phyloP scores from a whole-genome alignment of 1,284 basidiomycete genomes.

The Ganoderma lingzhi region DNA sequence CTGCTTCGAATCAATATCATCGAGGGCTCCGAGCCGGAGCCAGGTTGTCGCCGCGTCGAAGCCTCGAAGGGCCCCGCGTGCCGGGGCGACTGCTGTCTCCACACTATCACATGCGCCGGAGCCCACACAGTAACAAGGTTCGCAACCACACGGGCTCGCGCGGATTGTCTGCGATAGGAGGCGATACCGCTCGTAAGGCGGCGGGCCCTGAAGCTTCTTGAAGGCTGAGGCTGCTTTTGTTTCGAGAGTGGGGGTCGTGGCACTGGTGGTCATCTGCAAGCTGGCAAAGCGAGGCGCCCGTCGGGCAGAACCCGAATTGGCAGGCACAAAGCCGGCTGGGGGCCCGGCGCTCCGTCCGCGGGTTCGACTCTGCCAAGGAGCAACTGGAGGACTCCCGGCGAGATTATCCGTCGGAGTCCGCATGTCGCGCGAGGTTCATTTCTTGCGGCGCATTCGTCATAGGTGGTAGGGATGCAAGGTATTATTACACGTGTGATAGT shows the following conservation, averaged over 20 bases:
- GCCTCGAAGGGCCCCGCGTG: not conserved
- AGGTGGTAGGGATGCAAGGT: not conserved
- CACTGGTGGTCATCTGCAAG: not conserved
- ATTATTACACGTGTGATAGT: not conserved
- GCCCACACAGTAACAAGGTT: not conserved
- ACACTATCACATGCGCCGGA: not conserved
- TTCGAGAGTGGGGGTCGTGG: not conserved
- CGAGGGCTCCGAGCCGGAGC: not conserved
- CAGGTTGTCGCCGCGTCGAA: not conserved
- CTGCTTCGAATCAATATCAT: not conserved
- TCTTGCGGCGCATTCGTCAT: not conserved
- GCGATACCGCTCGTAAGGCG: not conserved
- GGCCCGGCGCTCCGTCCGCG: not conserved
- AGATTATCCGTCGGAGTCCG: not conserved
- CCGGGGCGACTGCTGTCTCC: not conserved
- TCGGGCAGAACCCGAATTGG: not conserved
- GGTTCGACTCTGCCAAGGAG: not conserved
- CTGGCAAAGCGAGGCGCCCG: not conserved
- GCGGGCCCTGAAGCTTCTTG: not conserved
- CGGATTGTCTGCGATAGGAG: slow-evolving; percentile 3
- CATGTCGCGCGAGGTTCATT: not conserved
- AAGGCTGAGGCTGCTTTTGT: slow-evolving; percentile 1
- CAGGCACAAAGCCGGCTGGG: not conserved
- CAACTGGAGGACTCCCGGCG: not conserved
- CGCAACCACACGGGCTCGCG: not conserved